These are phyloP conservation scores for Colletotrichum ledebouriae DNA, from an alignment of 2,329 filamentous ascomycete genomes.

Conservation along the genomic window DNA sequence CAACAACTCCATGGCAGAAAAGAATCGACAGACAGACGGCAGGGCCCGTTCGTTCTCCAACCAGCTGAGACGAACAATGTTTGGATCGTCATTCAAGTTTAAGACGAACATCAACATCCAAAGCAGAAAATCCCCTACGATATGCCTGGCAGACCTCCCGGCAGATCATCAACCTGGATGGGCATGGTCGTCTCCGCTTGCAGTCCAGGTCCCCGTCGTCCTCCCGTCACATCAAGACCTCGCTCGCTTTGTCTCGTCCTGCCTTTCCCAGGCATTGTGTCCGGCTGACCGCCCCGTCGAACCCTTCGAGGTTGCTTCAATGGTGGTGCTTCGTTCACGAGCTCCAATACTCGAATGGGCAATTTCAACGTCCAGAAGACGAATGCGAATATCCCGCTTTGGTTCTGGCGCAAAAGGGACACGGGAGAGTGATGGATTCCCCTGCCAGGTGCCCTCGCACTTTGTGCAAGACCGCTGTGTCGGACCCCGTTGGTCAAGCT, in stretches of 20 bases:
- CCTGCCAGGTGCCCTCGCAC: constrained; percentile 12
- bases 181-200: constrained; percentile 1
- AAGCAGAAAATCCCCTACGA: constrained; percentile 1
- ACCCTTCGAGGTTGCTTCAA: constrained; percentile 26
- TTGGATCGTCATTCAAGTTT: constrained; percentile 17
- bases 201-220: constrained; percentile 24
- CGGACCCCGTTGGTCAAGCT: constrained; percentile 33
- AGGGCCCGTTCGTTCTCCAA: constrained; percentile 21
- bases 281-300: constrained; percentile 23
- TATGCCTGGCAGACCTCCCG: background rate
- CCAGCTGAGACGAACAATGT: constrained; percentile 30
- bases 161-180: constrained; percentile 18
- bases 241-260: constrained; percentile 20
- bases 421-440: constrained; percentile 19
- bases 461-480: constrained; percentile 22
- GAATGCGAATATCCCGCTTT: constrained; percentile 24
- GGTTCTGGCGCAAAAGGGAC: constrained; percentile 24
- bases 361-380: constrained; percentile 8
- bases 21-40: constrained; percentile 18
- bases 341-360: constrained; percentile 4
- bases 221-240: background rate
- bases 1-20: background rate
- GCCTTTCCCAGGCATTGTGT: constrained; percentile 16
- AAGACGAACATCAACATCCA: constrained; percentile 23
- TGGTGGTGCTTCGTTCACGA: constrained; percentile 15